These are phyloP conservation scores for Diversispora eburnea DNA, from an alignment of 192 early-diverging fungal species.

Conservation along the genomic window DNA sequence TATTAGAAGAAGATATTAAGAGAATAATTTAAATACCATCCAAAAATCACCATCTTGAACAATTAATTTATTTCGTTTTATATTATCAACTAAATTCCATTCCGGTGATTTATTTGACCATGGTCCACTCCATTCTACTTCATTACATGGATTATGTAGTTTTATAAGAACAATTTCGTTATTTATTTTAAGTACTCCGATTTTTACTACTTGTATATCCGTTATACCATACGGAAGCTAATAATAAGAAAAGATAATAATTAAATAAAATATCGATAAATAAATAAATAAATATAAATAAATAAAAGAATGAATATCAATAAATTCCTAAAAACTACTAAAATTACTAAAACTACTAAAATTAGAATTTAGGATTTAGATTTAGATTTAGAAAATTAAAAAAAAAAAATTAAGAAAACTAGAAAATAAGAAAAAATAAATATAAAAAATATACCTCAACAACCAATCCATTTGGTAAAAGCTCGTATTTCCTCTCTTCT, in stretches of 20 bases:
- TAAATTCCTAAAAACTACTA: too few species aligned
- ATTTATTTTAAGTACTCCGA: constrained; percentile 21
- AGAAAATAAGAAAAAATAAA: neutral
- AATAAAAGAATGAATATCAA: too few species aligned
- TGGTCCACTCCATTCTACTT: constrained; percentile 34
- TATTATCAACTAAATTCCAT: constrained; percentile 36
- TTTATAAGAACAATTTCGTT: constrained; percentile 32
- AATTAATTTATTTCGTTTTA: constrained; percentile 36
- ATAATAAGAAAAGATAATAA: neutral
- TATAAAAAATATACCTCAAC: constrained; percentile 27
- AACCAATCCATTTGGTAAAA: constrained; percentile 32
- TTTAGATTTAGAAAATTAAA: too few species aligned
- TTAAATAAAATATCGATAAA: too few species aligned
- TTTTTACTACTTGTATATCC: constrained; percentile 30
- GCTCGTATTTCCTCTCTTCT: constrained; percentile 8
- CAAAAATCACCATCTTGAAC: constrained; percentile 45
- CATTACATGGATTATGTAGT: constrained; percentile 46
- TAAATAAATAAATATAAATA: too few species aligned
- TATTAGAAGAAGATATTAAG: constrained; percentile 19
- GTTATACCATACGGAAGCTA: constrained; percentile 43
- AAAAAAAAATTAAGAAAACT: neutral
- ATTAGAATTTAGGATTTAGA: too few species aligned
- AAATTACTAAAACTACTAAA: too few species aligned
- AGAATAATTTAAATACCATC: constrained; percentile 38
- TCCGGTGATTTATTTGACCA: constrained; percentile 42